These are phyloP conservation scores for Phialophora verrucosa DNA, from an alignment of 2,329 filamentous ascomycete species.

Conservation along the genomic window DNA sequence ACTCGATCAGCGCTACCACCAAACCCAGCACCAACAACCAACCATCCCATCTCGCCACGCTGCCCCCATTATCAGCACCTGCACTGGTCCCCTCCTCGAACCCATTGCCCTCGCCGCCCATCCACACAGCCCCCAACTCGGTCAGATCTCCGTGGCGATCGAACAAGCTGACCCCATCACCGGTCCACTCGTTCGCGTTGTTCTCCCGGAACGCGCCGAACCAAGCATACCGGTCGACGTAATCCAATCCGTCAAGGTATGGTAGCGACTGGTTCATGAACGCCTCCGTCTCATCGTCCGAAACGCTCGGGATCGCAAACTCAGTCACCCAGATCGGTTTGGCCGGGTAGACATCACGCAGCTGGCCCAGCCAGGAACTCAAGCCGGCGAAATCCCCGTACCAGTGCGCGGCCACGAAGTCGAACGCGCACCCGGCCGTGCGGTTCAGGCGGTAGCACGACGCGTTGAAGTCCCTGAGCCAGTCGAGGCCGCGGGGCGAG, in stretches of 20 bases:
- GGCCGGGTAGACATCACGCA: conserved; percentile 52
- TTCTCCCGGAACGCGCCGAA: conserved; percentile 74
- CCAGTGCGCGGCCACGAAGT: conserved; percentile 60
- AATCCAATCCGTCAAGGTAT: conserved; percentile 69
- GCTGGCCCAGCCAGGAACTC: conserved; percentile 45
- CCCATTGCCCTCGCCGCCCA: conserved; percentile 68
- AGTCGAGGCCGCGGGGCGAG: conserved; percentile 63
- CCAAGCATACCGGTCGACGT: conserved; percentile 65
- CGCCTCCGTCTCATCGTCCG: conserved; percentile 57
- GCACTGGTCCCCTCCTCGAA: conserved; percentile 58
- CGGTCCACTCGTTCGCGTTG: conserved; percentile 75
- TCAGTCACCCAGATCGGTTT: conserved; percentile 78
- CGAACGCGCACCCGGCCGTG: conserved; percentile 62
- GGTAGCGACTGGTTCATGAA: conserved; percentile 72
- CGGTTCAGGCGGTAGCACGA: conserved; percentile 47
- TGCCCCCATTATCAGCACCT: neutral
- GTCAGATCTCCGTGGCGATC: conserved; percentile 68
- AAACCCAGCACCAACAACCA: conserved; percentile 3
- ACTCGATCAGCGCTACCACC: neutral
- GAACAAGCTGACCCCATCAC: conserved; percentile 70
- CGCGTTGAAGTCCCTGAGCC: conserved; percentile 66
- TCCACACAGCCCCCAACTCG: conserved; percentile 77
- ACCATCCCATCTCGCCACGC: neutral
- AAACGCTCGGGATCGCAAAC: conserved; percentile 64
- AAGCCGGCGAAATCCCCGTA: conserved; percentile 50